A percentile compares a stretch with the other conserved stretches of the same genome.
Evolutionary conservation across 805 yeast genomes (phyloP).

Genomic region (Torulaspora delbrueckii): DNA sequence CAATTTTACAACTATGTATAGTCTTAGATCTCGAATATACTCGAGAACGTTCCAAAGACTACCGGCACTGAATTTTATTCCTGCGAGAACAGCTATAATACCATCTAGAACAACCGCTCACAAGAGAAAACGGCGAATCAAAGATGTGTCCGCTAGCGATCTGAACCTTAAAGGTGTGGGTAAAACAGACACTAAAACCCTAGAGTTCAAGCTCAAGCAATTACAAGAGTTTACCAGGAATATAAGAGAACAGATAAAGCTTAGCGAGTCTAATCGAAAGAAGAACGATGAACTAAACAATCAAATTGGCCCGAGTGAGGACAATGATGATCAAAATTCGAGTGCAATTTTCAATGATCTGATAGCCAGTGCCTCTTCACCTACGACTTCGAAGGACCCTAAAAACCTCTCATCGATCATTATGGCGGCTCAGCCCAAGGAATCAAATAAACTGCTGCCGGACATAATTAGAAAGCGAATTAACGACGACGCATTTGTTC

Average conservation of each 20-base stretch:
- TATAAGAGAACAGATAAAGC: constrained; percentile 18
- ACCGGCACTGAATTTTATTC: neutral
- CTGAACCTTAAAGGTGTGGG: constrained; percentile 12
- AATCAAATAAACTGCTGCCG: constrained; percentile 22
- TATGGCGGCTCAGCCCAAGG: constrained; percentile 11
- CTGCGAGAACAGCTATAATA: constrained; percentile 10
- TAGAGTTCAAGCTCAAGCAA: constrained; percentile 29
- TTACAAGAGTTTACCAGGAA: constrained; percentile 28
- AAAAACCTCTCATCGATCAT: constrained; percentile 20
- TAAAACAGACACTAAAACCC: constrained; percentile 13
- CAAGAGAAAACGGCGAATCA: constrained; percentile 11
- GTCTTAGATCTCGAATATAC: neutral
- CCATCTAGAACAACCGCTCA: constrained; percentile 10
- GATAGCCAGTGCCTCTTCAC: neutral
- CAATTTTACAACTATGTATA: neutral
- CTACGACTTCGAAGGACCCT: neutral
- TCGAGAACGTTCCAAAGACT: neutral
- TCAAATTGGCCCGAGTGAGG: neutral
- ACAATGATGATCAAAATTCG: neutral
- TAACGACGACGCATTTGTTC: constrained; percentile 22
- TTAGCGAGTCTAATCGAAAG: constrained; percentile 11
- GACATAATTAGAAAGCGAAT: constrained; percentile 18
- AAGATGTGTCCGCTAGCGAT: constrained; percentile 12
- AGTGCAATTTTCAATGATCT: constrained; percentile 3
- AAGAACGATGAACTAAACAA: constrained; percentile 5